Base-by-base conservation (phyloP, 176 grass and related monocot genomes). In the Poa annua region DNA sequence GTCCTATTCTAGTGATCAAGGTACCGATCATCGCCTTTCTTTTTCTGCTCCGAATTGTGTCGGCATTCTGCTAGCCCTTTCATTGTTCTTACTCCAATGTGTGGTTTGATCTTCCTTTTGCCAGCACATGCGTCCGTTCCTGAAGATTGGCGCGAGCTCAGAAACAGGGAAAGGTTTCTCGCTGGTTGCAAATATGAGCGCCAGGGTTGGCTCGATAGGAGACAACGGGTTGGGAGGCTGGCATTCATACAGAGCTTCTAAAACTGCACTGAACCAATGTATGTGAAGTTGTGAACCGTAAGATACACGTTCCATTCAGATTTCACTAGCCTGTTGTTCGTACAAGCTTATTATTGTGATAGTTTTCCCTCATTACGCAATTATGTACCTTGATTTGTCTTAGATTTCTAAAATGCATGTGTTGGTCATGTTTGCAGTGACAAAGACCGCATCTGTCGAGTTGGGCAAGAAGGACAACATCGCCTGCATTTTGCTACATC, bases 161-260 rank as follows among this genome's bases (percentile, higher is more conserved):
- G 82, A 84, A 44, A 88, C 77, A 0, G 75, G 80, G 63, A 86
- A 84, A 89, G 91, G 88, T 45, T 83, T 91, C 55, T 89, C 90
- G 14, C 66, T 98, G 38, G 80, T 93, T 80, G 92, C 92, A 14
- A 95, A 94, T 62, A 73, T 98, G 76, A 98, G 92, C 11, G 92
- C 89, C 4, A 92, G 92, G 81, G 96, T 93, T 65, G 89, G 92
- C 57, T 98, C 90, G 1, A 90, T 98, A 36, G 92, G 96, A 9
- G 92, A 98, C 20, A 98, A 98, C 33, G 61, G 76, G 61, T 63
- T 98, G 71, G 96, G 92, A 48, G 92, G 96, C 63, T 98, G 96
- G 96, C 90, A 95, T 77, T 90, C 96, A 19, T 98, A 98, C 51
- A 92, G 96, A 76, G 84, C 96, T 84, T 98, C 90, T 22, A 95